Evolutionary conservation across 306 rosid species (phyloP).

Genomic region (Mimosa bimucronata): DNA sequence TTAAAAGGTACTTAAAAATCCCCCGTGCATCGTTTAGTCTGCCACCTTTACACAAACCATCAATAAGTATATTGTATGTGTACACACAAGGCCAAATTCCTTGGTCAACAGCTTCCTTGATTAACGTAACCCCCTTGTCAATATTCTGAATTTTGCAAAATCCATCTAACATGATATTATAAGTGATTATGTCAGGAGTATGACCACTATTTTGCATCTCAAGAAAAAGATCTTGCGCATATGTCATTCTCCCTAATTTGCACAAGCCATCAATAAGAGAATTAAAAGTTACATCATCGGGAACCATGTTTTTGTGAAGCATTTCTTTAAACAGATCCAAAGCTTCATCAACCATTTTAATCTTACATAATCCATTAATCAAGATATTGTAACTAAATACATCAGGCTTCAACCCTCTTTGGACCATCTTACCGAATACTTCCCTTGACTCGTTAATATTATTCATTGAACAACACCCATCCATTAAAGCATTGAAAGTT

Average conservation of each 20-base stretch:
- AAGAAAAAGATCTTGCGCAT: background rate
- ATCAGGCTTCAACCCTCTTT: conserved; percentile 5
- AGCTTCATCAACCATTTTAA: conserved; percentile 8
- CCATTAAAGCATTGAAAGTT: conserved; percentile 18
- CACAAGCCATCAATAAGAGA: conserved; percentile 8
- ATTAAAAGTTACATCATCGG: background rate
- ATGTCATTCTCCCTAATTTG: background rate
- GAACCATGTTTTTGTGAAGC: background rate
- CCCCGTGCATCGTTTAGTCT: background rate
- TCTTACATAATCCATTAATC: background rate
- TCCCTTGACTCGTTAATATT: background rate
- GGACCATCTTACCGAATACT: background rate
- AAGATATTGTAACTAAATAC: background rate
- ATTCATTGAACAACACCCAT: conserved; percentile 31
- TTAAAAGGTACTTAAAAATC: background rate
- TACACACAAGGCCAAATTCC: background rate
- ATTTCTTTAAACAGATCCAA: background rate
- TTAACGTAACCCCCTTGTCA: background rate
- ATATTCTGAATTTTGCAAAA: conserved; percentile 7
- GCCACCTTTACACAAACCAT: conserved; percentile 5
- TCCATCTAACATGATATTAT: background rate
- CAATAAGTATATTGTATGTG: conserved; percentile 4
- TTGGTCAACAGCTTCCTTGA: background rate
- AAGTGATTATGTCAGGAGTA: background rate
- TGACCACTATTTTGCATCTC: background rate